phyloP scores from a whole-genome alignment of 495 filamentous ascomycete species.

The Immersiella caudata region DNA sequence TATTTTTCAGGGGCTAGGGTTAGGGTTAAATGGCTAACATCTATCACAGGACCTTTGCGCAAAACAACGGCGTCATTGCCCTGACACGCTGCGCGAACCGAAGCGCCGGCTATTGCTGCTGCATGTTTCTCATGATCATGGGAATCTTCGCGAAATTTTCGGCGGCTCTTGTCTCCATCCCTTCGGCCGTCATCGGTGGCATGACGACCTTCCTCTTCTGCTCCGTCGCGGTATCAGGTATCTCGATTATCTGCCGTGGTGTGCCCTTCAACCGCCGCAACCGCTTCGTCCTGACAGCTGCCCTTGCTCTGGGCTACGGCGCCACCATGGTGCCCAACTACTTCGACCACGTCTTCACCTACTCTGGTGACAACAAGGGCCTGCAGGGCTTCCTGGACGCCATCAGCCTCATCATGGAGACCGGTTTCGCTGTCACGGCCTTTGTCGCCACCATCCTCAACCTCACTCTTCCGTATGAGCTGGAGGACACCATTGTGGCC shows the following conservation, averaged over 20 bases:
- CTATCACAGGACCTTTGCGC: slow-evolving; percentile 69
- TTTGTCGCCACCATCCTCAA: slow-evolving; percentile 74
- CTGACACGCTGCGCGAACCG: slow-evolving; percentile 88
- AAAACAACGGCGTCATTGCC: slow-evolving; percentile 93
- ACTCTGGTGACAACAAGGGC: slow-evolving; percentile 65
- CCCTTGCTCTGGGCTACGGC: slow-evolving; percentile 74
- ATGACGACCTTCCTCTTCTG: slow-evolving; percentile 94
- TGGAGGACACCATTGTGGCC: slow-evolving; percentile 50
- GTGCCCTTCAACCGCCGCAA: slow-evolving; percentile 82
- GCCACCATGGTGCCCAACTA: slow-evolving; percentile 81
- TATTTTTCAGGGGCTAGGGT: no score
- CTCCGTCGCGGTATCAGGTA: slow-evolving; percentile 81
- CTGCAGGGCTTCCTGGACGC: slow-evolving; percentile 82
- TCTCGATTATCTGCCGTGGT: slow-evolving; percentile 75
- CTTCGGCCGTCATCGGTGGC: slow-evolving; percentile 77
- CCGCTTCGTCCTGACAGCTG: slow-evolving; percentile 83
- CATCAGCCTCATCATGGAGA: slow-evolving; percentile 78
- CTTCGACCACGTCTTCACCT: slow-evolving; percentile 77
- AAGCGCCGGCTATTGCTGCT: slow-evolving; percentile 74
- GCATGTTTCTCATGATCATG: slow-evolving; percentile 83
- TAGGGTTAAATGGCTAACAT: no score
- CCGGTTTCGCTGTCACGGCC: slow-evolving; percentile 74
- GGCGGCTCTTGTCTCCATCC: slow-evolving; percentile 83
- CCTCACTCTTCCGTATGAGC: slow-evolving; percentile 70
- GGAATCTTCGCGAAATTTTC: slow-evolving; percentile 92